phyloP scores from a whole-genome alignment of 805 yeast species.

The Saccharomycopsis fermentans region DNA sequence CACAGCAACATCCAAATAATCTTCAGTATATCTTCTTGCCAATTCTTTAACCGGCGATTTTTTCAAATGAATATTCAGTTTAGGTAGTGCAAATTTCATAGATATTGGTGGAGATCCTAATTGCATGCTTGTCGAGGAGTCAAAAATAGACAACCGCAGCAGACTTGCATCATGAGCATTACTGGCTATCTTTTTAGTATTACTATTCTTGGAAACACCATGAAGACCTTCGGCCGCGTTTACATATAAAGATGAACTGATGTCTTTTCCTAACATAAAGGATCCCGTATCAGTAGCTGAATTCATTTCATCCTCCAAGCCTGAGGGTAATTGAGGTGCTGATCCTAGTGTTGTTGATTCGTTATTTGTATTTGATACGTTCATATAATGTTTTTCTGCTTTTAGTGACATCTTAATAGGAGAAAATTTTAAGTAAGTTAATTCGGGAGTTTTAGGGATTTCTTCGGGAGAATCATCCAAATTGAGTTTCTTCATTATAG shows the following conservation, averaged over 20 bases:
- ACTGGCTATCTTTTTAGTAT: not conserved
- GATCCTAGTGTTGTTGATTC: not conserved
- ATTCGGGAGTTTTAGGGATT: conserved; percentile 18
- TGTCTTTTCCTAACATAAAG: conserved; percentile 4
- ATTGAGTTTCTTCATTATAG: conserved; percentile 12
- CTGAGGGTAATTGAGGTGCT: not conserved
- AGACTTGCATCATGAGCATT: not conserved
- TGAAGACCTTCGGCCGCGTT: not conserved
- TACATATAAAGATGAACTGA: conserved; percentile 7
- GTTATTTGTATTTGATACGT: not conserved
- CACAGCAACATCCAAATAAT: conserved; percentile 16
- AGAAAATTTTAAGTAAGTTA: conserved; percentile 17
- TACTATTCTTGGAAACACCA: not conserved
- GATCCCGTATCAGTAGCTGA: not conserved
- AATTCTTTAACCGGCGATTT: conserved; percentile 16
- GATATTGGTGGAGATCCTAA: conserved; percentile 12
- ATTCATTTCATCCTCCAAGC: not conserved
- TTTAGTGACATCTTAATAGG: conserved; percentile 10
- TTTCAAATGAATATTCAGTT: conserved; percentile 8
- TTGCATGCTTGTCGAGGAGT: conserved; percentile 3
- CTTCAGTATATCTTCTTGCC: conserved; percentile 17
- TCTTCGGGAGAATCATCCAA: conserved; percentile 18
- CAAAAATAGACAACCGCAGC: conserved; percentile 4
- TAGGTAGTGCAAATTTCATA: conserved; percentile 15
- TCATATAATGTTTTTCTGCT: not conserved